Evolutionary conservation across 2,329 filamentous ascomycete genomes (phyloP).

Genomic region (Lachnum nothofagi): DNA sequence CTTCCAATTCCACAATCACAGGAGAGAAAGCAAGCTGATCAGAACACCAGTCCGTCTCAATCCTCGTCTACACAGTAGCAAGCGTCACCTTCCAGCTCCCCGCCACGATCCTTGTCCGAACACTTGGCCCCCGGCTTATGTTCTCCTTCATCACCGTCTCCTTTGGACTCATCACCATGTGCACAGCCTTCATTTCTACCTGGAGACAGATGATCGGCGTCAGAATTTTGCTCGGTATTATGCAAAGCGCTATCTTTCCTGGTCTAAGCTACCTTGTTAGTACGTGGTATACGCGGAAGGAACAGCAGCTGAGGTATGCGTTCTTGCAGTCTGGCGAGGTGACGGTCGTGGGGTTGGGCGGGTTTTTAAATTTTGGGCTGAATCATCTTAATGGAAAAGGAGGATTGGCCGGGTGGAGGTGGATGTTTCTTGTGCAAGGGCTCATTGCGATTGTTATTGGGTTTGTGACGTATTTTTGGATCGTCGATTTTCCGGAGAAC

Average conservation of each 20-base stretch:
- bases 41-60: constrained; percentile 49
- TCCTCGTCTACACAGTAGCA: constrained; percentile 68
- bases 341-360: constrained; percentile 44
- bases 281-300: constrained; percentile 32
- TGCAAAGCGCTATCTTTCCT: constrained; percentile 52
- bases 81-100: constrained; percentile 65
- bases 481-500: constrained; percentile 62
- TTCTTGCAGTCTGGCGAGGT: constrained; percentile 63
- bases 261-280: constrained; percentile 46
- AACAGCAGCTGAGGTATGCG: constrained; percentile 51
- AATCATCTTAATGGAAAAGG: constrained; percentile 54
- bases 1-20: too few relatives aligned
- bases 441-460: constrained; percentile 51
- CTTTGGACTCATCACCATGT: constrained; percentile 62
- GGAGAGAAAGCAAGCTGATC: not conserved
- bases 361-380: constrained; percentile 55
- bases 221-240: constrained; percentile 59
- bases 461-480: constrained; percentile 49
- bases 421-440: constrained; percentile 55
- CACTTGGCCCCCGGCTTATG: constrained; percentile 59
- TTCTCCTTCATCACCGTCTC: constrained; percentile 54
- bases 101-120: constrained; percentile 60
- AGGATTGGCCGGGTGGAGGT: constrained; percentile 56
- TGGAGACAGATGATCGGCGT: constrained; percentile 68
- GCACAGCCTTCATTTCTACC: constrained; percentile 61